Evolutionary conservation across 805 yeast genomes (phyloP).

Genomic region (Blastobotrys robertii): DNA sequence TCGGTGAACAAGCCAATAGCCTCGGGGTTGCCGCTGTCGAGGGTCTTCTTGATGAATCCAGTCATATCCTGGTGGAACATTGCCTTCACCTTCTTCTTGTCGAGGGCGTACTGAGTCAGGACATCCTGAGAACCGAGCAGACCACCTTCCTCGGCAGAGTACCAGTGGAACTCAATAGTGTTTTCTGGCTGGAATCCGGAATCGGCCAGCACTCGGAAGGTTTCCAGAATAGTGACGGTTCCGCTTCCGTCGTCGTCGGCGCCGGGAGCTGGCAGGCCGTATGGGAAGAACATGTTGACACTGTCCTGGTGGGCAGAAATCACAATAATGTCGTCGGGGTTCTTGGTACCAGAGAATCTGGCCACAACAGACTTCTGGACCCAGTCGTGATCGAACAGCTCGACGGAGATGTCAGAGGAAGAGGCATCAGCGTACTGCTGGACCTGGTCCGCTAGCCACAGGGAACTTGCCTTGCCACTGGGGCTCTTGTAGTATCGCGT

Average conservation of each 20-base stretch:
- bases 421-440: conserved; percentile 23
- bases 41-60: conserved; percentile 52
- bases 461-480: conserved; percentile 59
- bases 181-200: conserved; percentile 46
- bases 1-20: conserved; percentile 77
- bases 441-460: conserved; percentile 53
- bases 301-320: conserved; percentile 91
- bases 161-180: conserved; percentile 86
- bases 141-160: conserved; percentile 93
- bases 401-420: conserved; percentile 32
- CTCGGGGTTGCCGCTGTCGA: conserved; percentile 43
- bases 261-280: conserved; percentile 69
- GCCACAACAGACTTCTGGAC: conserved; percentile 69
- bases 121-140: conserved; percentile 77
- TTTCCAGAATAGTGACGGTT: conserved; percentile 66
- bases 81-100: conserved; percentile 51
- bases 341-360: conserved; percentile 33
- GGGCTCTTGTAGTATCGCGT: conserved; percentile 70
- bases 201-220: conserved; percentile 51
- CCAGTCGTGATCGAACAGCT: conserved; percentile 61
- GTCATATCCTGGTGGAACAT: conserved; percentile 96
- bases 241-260: conserved; percentile 96
- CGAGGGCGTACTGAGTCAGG: conserved; percentile 42
- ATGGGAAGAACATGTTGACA: conserved; percentile 62
- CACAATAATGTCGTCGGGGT: conserved; percentile 45